These are phyloP conservation scores for Globisporangium paddicum DNA, from an alignment of 352 stramenopile species.

Conservation along the genomic window DNA sequence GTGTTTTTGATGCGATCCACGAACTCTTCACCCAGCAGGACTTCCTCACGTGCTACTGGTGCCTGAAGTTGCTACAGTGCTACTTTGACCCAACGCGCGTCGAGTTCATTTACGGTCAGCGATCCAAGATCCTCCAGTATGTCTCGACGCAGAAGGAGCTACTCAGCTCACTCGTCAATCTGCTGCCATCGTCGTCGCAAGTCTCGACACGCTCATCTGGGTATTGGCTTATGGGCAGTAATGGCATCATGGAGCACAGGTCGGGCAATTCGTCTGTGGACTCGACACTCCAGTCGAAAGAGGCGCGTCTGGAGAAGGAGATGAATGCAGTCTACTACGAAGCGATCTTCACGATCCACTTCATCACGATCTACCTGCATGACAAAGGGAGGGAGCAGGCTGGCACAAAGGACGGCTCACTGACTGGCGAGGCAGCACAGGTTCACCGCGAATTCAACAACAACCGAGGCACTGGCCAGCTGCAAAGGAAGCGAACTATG, in stretches of 20 bases:
- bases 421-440: constrained; percentile 3
- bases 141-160: constrained; percentile 47
- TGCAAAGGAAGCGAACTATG: neutral
- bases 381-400: constrained; percentile 22
- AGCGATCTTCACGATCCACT: constrained; percentile 55
- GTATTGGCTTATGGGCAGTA: constrained; percentile 38
- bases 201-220: constrained; percentile 29
- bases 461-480: neutral
- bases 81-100: constrained; percentile 44
- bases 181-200: constrained; percentile 47
- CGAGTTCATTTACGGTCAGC: constrained; percentile 28
- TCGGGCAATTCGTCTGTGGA: constrained; percentile 16
- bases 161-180: constrained; percentile 40
- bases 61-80: constrained; percentile 54
- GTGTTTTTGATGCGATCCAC: constrained; percentile 45
- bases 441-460: constrained; percentile 1
- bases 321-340: constrained; percentile 72
- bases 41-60: constrained; percentile 63
- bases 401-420: constrained; percentile 13
- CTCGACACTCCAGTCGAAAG: constrained; percentile 40
- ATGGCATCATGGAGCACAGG: constrained; percentile 14
- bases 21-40: constrained; percentile 58
- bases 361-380: constrained; percentile 50
- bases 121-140: constrained; percentile 51
- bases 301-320: constrained; percentile 58